Conservation (phyloP, 2,329 filamentous ascomycete species). For the Fusarium agapanthi region DNA sequence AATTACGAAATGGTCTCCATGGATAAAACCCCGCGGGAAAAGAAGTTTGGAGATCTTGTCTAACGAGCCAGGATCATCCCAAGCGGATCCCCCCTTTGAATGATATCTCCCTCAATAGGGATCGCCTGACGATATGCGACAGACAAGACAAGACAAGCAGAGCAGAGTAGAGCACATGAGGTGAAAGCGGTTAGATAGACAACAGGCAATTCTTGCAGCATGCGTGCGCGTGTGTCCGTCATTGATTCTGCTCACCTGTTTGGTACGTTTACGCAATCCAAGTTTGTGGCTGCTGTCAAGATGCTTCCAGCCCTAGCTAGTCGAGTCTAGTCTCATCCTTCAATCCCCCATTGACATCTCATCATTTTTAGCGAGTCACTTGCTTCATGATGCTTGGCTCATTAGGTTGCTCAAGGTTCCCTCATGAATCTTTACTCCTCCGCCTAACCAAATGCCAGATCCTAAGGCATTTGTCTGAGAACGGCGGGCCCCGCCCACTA, state of each 20-base stretch:
- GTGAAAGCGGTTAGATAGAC: background rate
- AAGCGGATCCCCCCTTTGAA: conserved; percentile 19
- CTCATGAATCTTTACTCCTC: background rate
- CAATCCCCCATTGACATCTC: conserved; percentile 6
- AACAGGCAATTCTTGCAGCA: conserved; percentile 17
- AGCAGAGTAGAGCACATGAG: background rate
- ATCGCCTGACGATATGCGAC: conserved; percentile 28
- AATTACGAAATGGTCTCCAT: background rate
- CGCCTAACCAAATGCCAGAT: conserved; percentile 9
- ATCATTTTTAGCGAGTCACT: background rate
- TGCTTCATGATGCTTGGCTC: background rate
- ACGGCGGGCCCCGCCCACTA: background rate
- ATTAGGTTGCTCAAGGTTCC: background rate
- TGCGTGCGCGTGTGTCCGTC: background rate
- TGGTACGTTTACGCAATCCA: conserved; percentile 16
- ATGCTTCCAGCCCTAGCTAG: conserved; percentile 24
- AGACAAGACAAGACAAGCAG: background rate
- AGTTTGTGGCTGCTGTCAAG: conserved; percentile 23
- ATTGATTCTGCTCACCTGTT: conserved; percentile 3
- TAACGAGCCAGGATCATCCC: conserved; percentile 7
- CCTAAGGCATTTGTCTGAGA: background rate
- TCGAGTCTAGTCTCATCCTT: conserved; percentile 21
- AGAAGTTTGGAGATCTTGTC: conserved; percentile 10
- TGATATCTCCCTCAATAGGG: conserved; percentile 25
- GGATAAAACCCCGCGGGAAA: conserved; percentile 14